phyloP scores from a whole-genome alignment of 2,329 filamentous ascomycete species.

The Penicillium concentricum region DNA sequence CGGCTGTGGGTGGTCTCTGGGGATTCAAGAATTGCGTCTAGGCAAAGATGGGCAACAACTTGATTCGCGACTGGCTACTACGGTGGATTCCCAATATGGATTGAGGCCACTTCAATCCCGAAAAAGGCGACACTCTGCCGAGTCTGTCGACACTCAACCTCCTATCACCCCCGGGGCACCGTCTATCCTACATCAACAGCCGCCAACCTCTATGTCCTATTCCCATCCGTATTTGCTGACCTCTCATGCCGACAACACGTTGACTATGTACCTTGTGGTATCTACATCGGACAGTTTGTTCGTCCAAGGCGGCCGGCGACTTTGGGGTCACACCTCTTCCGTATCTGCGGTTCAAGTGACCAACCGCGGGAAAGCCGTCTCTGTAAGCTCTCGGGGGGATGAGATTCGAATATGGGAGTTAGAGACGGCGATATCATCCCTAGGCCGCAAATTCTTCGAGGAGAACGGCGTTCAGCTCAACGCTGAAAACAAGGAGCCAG shows the following conservation, averaged over 20 bases:
- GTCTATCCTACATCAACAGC: slow-evolving; percentile 40
- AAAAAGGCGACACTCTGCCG: slow-evolving; percentile 16
- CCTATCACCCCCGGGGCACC: slow-evolving; percentile 20
- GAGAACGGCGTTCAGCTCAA: slow-evolving; percentile 57
- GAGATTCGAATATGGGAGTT: slow-evolving; percentile 87
- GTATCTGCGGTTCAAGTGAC: slow-evolving; percentile 85
- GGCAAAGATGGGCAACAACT: slow-evolving; percentile 45
- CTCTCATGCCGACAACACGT: slow-evolving; percentile 81
- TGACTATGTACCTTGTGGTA: slow-evolving; percentile 77
- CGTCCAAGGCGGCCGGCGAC: slow-evolving; percentile 69
- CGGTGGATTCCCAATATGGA: slow-evolving; percentile 41
- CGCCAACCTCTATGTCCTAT: slow-evolving; percentile 67
- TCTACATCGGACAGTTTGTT: slow-evolving; percentile 65
- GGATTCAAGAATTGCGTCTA: slow-evolving; percentile 87
- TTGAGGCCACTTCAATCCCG: slow-evolving; percentile 17
- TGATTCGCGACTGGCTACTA: slow-evolving; percentile 40
- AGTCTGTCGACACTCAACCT: slow-evolving; percentile 20
- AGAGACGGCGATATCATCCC: slow-evolving; percentile 63
- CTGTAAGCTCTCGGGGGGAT: slow-evolving; percentile 76
- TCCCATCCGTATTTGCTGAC: slow-evolving; percentile 83
- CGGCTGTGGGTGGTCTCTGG: slow-evolving; percentile 79
- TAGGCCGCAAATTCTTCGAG: slow-evolving; percentile 43
- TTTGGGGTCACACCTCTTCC: slow-evolving; percentile 91
- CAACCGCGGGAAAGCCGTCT: slow-evolving; percentile 80
- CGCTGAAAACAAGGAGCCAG: slow-evolving; percentile 34